Base-by-base conservation (phyloP, 345 rosid species). In the Raphanus raphanistrum region DNA sequence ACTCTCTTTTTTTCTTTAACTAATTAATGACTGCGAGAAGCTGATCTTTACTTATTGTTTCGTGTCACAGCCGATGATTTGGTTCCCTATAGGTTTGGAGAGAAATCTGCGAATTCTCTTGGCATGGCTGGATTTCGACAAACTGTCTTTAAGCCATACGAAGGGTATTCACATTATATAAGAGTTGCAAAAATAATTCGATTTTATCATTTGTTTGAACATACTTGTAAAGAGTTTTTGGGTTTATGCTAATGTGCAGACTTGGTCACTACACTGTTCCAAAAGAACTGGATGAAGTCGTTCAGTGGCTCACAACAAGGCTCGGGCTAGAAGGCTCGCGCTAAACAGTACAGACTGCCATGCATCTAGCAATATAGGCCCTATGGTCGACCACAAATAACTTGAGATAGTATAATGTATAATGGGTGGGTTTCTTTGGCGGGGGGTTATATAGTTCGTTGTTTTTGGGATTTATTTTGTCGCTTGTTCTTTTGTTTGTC, bases 251-350 rank as follows among this genome's bases (percentile, higher is more conserved):
- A 71, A 76, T 67, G 43, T 84, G 85, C 86, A 94, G 98, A 81
- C 87, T 92, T 71, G 98, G 95, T 72, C 97, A 92, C 76, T 94
- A 92, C 80, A 92, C 98, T 1, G 86, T 89, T 29, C 98, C 95
- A 2, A 88, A 77, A 75, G 97, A 94, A 82, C 83, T 90, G 97
- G 87, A 85, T 4, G 97, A 90, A 76, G 86, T 92, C 62, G 88
- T 92, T 83, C 84, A 66, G 25, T 94, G 97, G 97, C 91, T 92
- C 41, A 67, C 89, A 5, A 28, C 86, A 29, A 86, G 85, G 84
- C 84, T 90, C 27, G 90, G 91, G 65, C 97, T 94, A 1, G 93
- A 94, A 52, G 97, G 93, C 8, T 88, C 84, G n/a, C 84, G 85
- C 57, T 81, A 75, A 75, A 27, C 29, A 65, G 21, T 8, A 61